Evolutionary conservation across 1,284 basidiomycete genomes (phyloP).

Genomic region (Ustilago loliicola): DNA sequence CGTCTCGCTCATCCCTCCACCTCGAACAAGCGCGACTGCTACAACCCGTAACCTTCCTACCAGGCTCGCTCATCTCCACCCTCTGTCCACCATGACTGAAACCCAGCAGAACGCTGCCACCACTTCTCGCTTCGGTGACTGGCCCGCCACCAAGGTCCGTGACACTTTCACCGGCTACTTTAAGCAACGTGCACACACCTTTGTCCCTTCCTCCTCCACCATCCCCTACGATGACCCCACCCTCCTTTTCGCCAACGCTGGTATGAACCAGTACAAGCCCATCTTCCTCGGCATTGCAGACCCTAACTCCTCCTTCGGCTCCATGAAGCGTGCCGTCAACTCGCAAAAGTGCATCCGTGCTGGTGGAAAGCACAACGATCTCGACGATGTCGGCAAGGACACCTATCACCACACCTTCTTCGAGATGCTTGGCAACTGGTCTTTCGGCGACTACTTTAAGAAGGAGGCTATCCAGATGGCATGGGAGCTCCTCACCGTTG

Average conservation of each 20-base stretch:
- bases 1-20: not conserved
- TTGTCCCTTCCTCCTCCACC: constrained; percentile 91
- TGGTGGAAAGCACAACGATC: constrained; percentile 98
- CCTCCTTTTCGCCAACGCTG: constrained; percentile 94
- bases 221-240: constrained; percentile 93
- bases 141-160: constrained; percentile 80
- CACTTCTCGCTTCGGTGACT: constrained; percentile 72
- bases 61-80: not conserved
- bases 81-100: constrained; percentile 31
- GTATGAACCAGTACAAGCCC: constrained; percentile 80
- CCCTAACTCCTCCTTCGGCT: constrained; percentile 87
- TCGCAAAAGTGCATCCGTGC: constrained; percentile 98
- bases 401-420: constrained; percentile 97
- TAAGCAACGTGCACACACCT: constrained; percentile 82
- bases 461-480: constrained; percentile 93
- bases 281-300: constrained; percentile 97
- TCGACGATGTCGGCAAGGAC: constrained; percentile 98
- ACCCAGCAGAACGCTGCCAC: constrained; percentile 50
- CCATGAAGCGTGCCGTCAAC: constrained; percentile 92
- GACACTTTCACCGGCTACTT: constrained; percentile 86
- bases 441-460: constrained; percentile 99
- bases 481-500: constrained; percentile 91
- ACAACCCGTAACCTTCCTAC: not conserved
- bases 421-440: constrained; percentile 99
- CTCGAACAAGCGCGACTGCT: not conserved